Evolutionary conservation across 2,329 filamentous ascomycete genomes (phyloP), one percentile per base, ranked within the genome.

Genomic region (Sporothrix humicola): DNA sequence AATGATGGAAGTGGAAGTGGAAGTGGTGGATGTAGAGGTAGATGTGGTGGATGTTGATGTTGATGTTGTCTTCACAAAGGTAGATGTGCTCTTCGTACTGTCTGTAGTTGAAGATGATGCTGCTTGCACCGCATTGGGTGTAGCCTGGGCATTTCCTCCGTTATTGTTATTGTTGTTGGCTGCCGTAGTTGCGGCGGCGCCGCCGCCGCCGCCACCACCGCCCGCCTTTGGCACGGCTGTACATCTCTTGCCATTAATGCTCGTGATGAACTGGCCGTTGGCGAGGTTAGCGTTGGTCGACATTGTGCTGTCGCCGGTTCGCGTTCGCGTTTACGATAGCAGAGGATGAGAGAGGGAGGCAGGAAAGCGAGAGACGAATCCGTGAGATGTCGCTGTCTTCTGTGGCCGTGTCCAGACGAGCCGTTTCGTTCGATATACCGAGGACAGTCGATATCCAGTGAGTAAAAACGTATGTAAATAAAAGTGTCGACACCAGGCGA

Each of bases 201-300:
- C 63, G 69, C 71, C 61, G 66, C 66, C 65, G 68, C 66, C 8
- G 58, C 59, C 46, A 69, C 75, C 74, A 72, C 58, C 77, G 65
- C 76, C 74, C 31, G 73, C 75, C 77, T 79, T 85, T 66, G 86
- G 86, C 76, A 88, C 81, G 74, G 85, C 86, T 77, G 87, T 89
- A 81, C 87, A 88, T 79, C 83, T 83, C 79, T 83, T 85, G 70
- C 85, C 86, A 73, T 83, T 80, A 72, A 88, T 81, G 68, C 80
- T 84, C 72, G 86, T 88, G 73, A 86, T 83, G 74, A 85, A 84
- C 74, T 84, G 83, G 78, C 85, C 84, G 78, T 80, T 79, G 76
- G 82, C 83, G 79, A 86, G 82, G 78, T 80, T 82, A 72, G 81
- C 77, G 74, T 78, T 82, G 48, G 80, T 80, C 73, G 82, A 83